phyloP scores from a whole-genome alignment of 768 basidiomycete genomes.

The Termitomyces sp. region DNA sequence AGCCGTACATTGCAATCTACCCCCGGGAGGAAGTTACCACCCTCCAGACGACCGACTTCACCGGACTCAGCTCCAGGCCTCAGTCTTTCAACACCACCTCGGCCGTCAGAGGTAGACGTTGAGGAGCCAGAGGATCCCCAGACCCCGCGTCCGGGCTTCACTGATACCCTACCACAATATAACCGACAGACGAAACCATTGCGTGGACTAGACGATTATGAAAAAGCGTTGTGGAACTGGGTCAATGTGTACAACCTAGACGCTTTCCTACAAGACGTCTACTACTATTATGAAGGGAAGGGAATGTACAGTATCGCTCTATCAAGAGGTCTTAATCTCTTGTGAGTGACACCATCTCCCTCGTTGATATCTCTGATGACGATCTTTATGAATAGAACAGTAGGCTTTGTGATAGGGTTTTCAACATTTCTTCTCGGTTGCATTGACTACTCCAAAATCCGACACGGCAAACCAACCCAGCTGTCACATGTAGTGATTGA shows the following conservation, averaged over 20 bases:
- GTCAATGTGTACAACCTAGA: conserved; percentile 98
- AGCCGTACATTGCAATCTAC: conserved; percentile 53
- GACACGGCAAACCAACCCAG: conserved; percentile 58
- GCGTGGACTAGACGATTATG: conserved; percentile 77
- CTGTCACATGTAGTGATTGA: conserved; percentile 81
- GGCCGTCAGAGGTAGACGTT: conserved; percentile 60
- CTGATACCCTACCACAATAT: conserved; percentile 26
- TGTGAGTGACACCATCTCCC: conserved; percentile 55
- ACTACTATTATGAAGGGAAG: conserved; percentile 94
- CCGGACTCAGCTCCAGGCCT: conserved; percentile 25
- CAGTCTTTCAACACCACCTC: conserved; percentile 51
- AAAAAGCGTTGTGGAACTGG: conserved; percentile 97
- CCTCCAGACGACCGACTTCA: conserved; percentile 29
- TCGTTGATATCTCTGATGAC: conserved; percentile 16
- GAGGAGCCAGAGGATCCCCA: conserved; percentile 27
- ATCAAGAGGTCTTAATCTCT: conserved; percentile 84
- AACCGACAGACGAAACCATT: conserved; percentile 42
- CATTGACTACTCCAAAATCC: conserved; percentile 85
- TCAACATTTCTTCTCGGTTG: conserved; percentile 95
- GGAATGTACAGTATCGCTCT: conserved; percentile 95
- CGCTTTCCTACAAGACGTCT: conserved; percentile 91
- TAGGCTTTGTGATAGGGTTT: conserved; percentile 98
- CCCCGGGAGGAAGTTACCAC: conserved; percentile 33
- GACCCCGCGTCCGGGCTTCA: conserved; percentile 16
- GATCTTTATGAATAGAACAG: conserved; percentile 60